phyloP scores from a whole-genome alignment of 495 filamentous ascomycete genomes.

The Penicillium cosmopolitanum region DNA sequence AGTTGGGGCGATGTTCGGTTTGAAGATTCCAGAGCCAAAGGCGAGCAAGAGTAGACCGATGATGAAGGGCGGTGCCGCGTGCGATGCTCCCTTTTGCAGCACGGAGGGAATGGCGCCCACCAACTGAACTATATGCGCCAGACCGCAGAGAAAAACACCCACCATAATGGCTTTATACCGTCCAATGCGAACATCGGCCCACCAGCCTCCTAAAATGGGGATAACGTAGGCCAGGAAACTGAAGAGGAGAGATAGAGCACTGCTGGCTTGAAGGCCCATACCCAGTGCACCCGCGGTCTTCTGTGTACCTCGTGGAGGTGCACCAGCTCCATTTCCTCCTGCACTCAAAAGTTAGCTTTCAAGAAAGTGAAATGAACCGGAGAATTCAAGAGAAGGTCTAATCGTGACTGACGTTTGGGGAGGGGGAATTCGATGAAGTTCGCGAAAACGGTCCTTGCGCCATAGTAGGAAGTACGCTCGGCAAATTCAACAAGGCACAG shows the following conservation, averaged over 20 bases:
- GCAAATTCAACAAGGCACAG: constrained; percentile 64
- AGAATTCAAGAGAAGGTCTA: not conserved
- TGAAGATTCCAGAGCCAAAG: constrained; percentile 44
- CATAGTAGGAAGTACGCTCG: constrained; percentile 63
- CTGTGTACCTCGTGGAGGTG: constrained; percentile 56
- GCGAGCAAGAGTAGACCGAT: constrained; percentile 51
- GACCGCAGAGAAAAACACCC: constrained; percentile 64
- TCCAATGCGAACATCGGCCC: constrained; percentile 61
- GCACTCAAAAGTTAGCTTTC: not conserved
- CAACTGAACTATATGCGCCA: constrained; percentile 68
- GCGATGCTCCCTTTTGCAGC: constrained; percentile 51
- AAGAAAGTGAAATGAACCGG: not conserved
- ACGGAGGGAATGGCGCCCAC: constrained; percentile 61
- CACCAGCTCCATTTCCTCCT: constrained; percentile 66
- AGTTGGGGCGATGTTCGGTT: constrained; percentile 43
- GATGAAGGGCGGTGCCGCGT: constrained; percentile 62
- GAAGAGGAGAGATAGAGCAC: constrained; percentile 64
- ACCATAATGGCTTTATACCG: constrained; percentile 58
- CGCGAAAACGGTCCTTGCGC: constrained; percentile 57
- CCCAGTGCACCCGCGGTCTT: constrained; percentile 61
- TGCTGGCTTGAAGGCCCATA: constrained; percentile 60
- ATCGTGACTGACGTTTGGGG: constrained; percentile 37
- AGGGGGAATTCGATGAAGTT: constrained; percentile 61
- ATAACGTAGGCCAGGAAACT: constrained; percentile 61
- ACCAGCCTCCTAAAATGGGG: constrained; percentile 62